Conservation (phyloP, 2,329 filamentous ascomycete species). For the Fusarium haematococcum region DNA sequence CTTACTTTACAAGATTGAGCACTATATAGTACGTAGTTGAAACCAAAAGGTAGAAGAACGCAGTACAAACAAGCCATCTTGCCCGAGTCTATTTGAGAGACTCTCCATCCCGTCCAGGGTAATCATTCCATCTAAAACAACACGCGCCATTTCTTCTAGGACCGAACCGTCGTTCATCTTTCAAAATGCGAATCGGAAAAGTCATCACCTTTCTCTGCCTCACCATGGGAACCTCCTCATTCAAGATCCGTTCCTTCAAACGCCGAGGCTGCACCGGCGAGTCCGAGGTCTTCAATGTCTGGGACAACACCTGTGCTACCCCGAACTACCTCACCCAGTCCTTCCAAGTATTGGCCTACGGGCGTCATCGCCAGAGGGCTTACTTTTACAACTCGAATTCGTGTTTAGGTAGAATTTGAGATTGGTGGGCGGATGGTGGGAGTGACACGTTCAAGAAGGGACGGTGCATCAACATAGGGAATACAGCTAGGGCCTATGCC, state of each 20-base stretch:
- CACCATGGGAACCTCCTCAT: not conserved
- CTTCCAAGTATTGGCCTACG: not conserved
- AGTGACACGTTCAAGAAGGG: not conserved
- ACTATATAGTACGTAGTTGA: not conserved
- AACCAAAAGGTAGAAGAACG: not conserved
- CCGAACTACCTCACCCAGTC: not conserved
- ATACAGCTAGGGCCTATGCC: not conserved
- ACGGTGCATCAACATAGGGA: not conserved
- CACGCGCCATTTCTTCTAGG: not conserved
- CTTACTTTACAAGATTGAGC: not conserved
- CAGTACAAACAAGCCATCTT: not conserved
- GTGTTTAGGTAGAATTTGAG: no score
- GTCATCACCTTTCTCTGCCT: not conserved
- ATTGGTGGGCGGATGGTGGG: not conserved
- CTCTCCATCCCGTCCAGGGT: not conserved
- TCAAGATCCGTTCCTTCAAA: not conserved
- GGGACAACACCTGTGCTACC: not conserved
- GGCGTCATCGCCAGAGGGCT: not conserved
- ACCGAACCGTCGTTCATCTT: not conserved
- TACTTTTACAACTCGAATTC: not conserved
- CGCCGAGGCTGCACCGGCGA: not conserved
- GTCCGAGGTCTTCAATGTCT: not conserved
- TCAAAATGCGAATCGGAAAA: not conserved
- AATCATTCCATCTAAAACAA: not conserved
- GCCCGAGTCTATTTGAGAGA: not conserved